Evolutionary conservation across 1,284 basidiomycete genomes (phyloP).

Genomic region (Boletus sp.): DNA sequence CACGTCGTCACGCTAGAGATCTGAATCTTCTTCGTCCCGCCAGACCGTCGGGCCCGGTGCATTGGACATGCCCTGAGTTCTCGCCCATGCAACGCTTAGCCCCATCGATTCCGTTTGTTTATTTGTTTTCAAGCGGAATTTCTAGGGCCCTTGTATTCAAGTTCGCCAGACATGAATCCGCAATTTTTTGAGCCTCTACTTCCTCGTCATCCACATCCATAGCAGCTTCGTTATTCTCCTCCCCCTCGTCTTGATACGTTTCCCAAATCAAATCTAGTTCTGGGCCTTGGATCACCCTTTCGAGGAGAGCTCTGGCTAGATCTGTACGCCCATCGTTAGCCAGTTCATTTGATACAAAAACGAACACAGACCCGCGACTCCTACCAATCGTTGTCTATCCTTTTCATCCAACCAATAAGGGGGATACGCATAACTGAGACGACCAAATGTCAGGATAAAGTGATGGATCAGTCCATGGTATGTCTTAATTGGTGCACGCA

Average conservation of each 20-base stretch:
- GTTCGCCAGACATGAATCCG: conserved; percentile 11
- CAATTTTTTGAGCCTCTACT: conserved; percentile 30
- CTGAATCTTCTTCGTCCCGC: neutral
- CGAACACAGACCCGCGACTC: conserved; percentile 48
- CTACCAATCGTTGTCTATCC: conserved; percentile 44
- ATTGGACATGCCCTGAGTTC: conserved; percentile 21
- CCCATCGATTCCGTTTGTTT: neutral
- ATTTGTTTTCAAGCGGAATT: neutral
- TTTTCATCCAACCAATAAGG: conserved; percentile 56
- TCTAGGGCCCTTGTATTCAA: conserved; percentile 8
- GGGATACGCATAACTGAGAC: conserved; percentile 66
- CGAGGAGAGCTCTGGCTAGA: conserved; percentile 64
- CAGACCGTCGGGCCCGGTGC: conserved; percentile 22
- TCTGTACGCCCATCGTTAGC: conserved; percentile 40
- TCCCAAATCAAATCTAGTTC: conserved; percentile 70
- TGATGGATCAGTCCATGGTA: conserved; percentile 72
- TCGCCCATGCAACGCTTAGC: neutral
- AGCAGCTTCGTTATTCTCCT: conserved; percentile 44
- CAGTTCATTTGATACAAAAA: conserved; percentile 1
- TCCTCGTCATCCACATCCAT: conserved; percentile 46
- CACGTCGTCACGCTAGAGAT: neutral
- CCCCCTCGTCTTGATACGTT: conserved; percentile 53
- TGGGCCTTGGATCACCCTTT: conserved; percentile 71
- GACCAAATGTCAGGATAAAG: conserved; percentile 72
- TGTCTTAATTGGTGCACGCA: conserved; percentile 44